Evolutionary conservation across 2,329 filamentous ascomycete genomes (phyloP), one percentile per base, ranked within the genome.

Genomic region (Aspergillus sp.): DNA sequence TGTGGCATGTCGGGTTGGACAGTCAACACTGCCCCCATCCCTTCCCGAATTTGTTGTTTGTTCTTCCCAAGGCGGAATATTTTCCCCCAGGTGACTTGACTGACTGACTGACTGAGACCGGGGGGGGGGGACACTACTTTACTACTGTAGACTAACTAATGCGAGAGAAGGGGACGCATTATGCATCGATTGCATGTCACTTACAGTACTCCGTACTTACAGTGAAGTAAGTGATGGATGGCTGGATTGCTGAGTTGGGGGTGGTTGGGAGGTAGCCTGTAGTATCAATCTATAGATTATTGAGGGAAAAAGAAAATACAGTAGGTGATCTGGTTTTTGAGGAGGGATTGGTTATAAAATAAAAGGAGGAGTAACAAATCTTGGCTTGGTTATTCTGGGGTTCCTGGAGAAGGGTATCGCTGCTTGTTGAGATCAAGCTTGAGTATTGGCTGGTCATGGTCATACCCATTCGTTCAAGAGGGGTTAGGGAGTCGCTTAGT

Each of bases 1-100:
- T 47, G 39, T 55, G 53, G 53, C 53, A 55, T 55, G 53, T 41
- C 53, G 39, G 53, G 38, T 55, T 55, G 39, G 53, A 45, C 39
- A 19, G 21, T 36, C 19, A 55, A 55, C 47, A 50, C 41, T 38
- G 41, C 53, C 53, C 25, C 53, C 52, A 23, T 25, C 51, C 53
- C 53, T 28, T 50, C 47, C 47, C 25, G 47, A 50, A 36, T 36
- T 36, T 36, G 32, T 36, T 30, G 25, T 28, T 28, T 28, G 25
- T 50, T 8, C 28, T n/a, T 36, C 39, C 53, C 41, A 39, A 43
- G 53, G 39, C 53, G 39, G 43, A 55, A 55, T 55, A 4, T 8
- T 28, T 28, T 8, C 25, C 28, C 25, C 52, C 52, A 43, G 38
- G 25, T 32, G 47, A n/a, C 25, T 28, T 28, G 25, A 28, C 25